A percentile compares a stretch with the other conserved stretches of the same genome.
These are phyloP conservation scores for Fusarium siculi DNA, from an alignment of 2,329 filamentous ascomycete genomes.

Conservation along the genomic window DNA sequence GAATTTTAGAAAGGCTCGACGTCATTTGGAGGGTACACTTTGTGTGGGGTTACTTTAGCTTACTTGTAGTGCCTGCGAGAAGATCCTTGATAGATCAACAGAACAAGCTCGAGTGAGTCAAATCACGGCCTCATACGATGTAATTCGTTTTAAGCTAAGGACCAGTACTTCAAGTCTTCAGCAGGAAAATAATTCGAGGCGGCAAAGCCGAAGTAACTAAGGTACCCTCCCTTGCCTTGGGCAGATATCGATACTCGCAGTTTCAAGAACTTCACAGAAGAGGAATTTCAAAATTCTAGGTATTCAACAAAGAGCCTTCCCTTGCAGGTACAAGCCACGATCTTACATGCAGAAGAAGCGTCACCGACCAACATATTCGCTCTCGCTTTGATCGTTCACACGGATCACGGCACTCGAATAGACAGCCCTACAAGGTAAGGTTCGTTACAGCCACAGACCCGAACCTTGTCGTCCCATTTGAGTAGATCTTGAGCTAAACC, in stretches of 20 bases:
- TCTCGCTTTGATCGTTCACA: neutral
- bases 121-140: neutral
- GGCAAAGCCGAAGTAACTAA: neutral
- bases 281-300: neutral
- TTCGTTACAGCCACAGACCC: conserved; percentile 11
- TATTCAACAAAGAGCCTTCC: neutral
- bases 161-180: neutral
- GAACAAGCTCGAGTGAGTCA: neutral
- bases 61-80: neutral
- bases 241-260: neutral
- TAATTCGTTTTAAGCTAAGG: neutral
- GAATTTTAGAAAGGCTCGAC: conserved; percentile 27
- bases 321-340: neutral
- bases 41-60: conserved; percentile 11
- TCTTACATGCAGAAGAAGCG: neutral
- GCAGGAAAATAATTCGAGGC: neutral
- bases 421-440: conserved; percentile 33
- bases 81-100: conserved; percentile 7
- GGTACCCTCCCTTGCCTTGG: neutral
- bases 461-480: neutral
- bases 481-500: conserved; percentile 23
- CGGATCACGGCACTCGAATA: conserved; percentile 21
- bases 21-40: conserved; percentile 20
- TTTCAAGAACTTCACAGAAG: neutral
- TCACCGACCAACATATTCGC: neutral